Base-by-base conservation (phyloP, 441 rosid genomes). In the Brassica balearica region DNA sequence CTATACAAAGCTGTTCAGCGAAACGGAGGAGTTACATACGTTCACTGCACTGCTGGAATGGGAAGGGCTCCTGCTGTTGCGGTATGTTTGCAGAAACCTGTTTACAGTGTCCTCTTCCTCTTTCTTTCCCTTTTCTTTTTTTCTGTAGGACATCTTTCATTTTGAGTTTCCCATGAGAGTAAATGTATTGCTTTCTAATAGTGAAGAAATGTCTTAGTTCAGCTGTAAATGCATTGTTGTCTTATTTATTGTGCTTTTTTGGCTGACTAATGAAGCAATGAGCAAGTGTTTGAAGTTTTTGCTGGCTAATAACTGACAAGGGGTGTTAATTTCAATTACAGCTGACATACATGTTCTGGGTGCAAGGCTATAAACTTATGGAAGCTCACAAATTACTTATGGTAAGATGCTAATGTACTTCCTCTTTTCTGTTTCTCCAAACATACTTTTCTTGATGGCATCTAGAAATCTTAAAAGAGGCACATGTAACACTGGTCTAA, bases 41-140 rank as follows among this genome's bases (percentile, higher is more conserved):
- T 95, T 48, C 99, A 95, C 87, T 95, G 99, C 82, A 95, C 99
- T 34, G 99, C 99, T 69, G 98, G 99, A 71, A 84, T 95, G 29
- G 99, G 99, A 86, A 86, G 99, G 85, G 99, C 99, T 77, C 98
- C 99, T 81, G 96, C 91, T 74, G 88, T 82, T 82, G 93, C 92
- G 86, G 99, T 93, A 90, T 0, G 27, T 56, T 74, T 73, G 41
- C 73, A 29, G 11, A 71, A 65, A 75, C 65, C 46, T 15, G 15
- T 14, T 61, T n/a, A n/a, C n/a, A n/a, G n/a, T n/a, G n/a, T n/a
- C n/a, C n/a, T n/a, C n/a, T n/a, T n/a, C n/a, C n/a, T n/a, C n/a
- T n/a, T n/a, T n/a, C n/a, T n/a, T n/a, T n/a, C n/a, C n/a, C n/a
- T n/a, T n/a, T n/a, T n/a, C n/a, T n/a, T n/a, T n/a, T n/a, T n/a